Conservation (phyloP, 495 filamentous ascomycete species). For the Pyrenula aspistea region DNA sequence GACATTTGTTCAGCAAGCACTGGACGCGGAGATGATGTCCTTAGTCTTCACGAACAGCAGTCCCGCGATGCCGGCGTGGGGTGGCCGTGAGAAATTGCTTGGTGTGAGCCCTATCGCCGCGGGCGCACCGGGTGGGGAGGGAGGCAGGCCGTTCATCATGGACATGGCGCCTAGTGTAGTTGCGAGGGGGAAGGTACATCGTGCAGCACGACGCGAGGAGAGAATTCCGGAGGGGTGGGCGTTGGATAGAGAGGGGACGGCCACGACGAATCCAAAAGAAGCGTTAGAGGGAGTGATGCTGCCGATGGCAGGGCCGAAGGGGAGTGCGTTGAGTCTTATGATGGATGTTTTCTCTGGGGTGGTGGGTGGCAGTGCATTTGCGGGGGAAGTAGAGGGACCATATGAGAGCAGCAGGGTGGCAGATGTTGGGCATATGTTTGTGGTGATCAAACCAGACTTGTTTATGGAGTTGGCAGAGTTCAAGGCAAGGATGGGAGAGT, state of each 20-base stretch:
- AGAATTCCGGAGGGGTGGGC: conserved; percentile 67
- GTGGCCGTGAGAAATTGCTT: conserved; percentile 52
- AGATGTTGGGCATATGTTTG: conserved; percentile 66
- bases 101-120: conserved; percentile 70
- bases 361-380: conserved; percentile 57
- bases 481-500: conserved; percentile 53
- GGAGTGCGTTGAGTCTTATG: conserved; percentile 60
- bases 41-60: conserved; percentile 73
- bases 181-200: conserved; percentile 66
- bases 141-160: conserved; percentile 47
- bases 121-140: conserved; percentile 51
- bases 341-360: conserved; percentile 81
- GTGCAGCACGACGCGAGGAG: conserved; percentile 57
- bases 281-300: conserved; percentile 61
- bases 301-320: conserved; percentile 71
- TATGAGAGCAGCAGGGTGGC: conserved; percentile 57
- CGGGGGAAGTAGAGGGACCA: conserved; percentile 56
- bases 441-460: conserved; percentile 65
- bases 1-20: conserved; percentile 63
- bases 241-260: conserved; percentile 54
- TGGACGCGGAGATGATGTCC: conserved; percentile 60
- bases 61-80: conserved; percentile 63
- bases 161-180: conserved; percentile 71
- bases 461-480: conserved; percentile 64
- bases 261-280: conserved; percentile 51